phyloP scores from a whole-genome alignment of 306 rosid species.

The Malus orientalis region DNA sequence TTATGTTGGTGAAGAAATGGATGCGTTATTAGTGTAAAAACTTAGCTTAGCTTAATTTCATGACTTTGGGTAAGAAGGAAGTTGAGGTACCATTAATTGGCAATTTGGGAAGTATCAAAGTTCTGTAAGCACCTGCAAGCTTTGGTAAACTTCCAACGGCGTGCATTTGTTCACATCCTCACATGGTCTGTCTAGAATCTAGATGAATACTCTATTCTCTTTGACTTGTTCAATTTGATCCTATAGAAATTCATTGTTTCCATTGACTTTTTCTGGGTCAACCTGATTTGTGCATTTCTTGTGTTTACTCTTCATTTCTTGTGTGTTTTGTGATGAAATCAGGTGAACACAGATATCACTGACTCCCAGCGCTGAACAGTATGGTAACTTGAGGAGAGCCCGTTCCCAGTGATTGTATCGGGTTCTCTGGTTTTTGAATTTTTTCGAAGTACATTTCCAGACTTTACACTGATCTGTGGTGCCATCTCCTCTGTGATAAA shows the following conservation, averaged over 20 bases:
- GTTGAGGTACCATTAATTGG: no score
- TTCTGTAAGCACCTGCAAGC: no score
- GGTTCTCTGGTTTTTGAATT: neutral
- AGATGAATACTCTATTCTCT: neutral
- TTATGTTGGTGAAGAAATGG: neutral
- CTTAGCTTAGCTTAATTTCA: neutral
- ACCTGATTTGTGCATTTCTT: neutral
- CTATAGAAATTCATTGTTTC: neutral
- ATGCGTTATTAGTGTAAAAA: neutral
- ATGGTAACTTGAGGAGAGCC: neutral
- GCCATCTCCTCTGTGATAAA: neutral
- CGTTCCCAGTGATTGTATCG: neutral
- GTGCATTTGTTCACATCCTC: no score
- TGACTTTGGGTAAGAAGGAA: neutral
- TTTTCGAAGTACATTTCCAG: neutral
- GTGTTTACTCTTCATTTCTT: neutral
- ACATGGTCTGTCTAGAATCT: no score
- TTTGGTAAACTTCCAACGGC: no score
- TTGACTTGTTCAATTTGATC: neutral
- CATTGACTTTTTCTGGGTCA: neutral
- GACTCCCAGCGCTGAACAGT: neutral
- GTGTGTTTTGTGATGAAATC: neutral
- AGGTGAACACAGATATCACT: neutral
- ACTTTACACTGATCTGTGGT: neutral
- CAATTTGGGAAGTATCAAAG: no score